Base-by-base conservation (phyloP, 441 rosid species). In the Biscutella laevigata region DNA sequence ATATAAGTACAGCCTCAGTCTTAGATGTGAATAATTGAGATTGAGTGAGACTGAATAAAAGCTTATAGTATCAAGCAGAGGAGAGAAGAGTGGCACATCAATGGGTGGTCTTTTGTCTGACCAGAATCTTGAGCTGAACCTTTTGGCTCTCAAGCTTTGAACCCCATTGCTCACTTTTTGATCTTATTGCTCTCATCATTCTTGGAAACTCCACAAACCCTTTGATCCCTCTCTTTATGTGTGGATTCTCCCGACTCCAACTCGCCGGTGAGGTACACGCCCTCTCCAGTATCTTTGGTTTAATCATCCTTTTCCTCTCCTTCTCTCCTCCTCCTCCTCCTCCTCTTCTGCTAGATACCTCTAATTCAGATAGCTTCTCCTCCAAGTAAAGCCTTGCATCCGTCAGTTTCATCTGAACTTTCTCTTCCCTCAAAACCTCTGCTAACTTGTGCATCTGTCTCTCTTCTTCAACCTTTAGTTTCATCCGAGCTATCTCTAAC, bases 371-470 rank as follows among this genome's bases (percentile, higher is more conserved):
- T 54, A 89, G 11, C 78, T 76, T 90, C 64, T 83, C 88, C 27
- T 84, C 88, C 11, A 81, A 79, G 33, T 77, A 45, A 59, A 81
- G 64, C 79, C 74, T 82, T 6, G 98, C 94, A 16, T 86, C 94
- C 2, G 79, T 62, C 29, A 90, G 72, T 71, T 86, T 90, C 92
- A 90, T 86, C 53, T 81, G 95, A 59, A 90, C 95, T 61, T 92
- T 74, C 52, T 84, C 94, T 67, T 90, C 98, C 39, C 94, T 74
- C 26, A 86, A 65, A 6, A 76, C 83, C 57, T 86, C 89, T 2
- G 94, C 86, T 69, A 84, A 46, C 12, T 78, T 64, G 43, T 79
- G 63, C 94, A 82, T 90, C 83, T 70, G 76, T 53, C 90, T 75
- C 65, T 90, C 95, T 67, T 81, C 92, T 28, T 79, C 89, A 25